Conservation (phyloP, 2,329 filamentous ascomycete genomes). For the Colletotrichum cuscutae region DNA sequence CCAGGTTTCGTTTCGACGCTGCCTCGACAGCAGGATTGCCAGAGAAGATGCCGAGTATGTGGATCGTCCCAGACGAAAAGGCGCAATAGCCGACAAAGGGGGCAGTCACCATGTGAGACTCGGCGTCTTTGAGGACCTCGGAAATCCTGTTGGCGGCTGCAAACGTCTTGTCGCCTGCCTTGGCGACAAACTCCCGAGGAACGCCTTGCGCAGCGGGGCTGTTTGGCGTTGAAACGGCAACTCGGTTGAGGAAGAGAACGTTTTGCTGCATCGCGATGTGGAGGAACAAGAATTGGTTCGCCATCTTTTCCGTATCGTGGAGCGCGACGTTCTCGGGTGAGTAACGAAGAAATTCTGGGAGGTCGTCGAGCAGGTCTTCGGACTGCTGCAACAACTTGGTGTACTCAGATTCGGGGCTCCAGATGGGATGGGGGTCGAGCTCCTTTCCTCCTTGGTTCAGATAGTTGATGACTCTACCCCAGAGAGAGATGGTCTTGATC, state of each 20-base stretch:
- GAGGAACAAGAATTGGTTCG: slow-evolving; percentile 91
- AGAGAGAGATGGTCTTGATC: slow-evolving; percentile 84
- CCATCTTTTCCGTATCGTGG: slow-evolving; percentile 85
- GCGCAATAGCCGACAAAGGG: slow-evolving; percentile 96
- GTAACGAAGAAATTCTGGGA: slow-evolving; percentile 80
- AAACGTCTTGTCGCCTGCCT: slow-evolving; percentile 80
- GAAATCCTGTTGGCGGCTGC: slow-evolving; percentile 90
- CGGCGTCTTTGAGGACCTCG: slow-evolving; percentile 81
- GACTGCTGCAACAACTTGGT: slow-evolving; percentile 75
- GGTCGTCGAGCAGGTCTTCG: slow-evolving; percentile 73
- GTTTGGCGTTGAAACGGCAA: slow-evolving; percentile 79
- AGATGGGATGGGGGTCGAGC: slow-evolving; percentile 80
- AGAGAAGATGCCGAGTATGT: slow-evolving; percentile 91
- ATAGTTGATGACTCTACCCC: slow-evolving; percentile 91
- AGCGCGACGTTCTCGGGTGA: slow-evolving; percentile 83
- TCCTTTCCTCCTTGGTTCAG: slow-evolving; percentile 91
- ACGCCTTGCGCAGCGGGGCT: slow-evolving; percentile 74
- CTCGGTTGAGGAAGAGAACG: slow-evolving; percentile 88
- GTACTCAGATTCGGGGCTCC: slow-evolving; percentile 84
- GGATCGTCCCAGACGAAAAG: slow-evolving; percentile 93
- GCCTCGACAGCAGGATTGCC: slow-evolving; percentile 81
- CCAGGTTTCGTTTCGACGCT: slow-evolving; percentile 83
- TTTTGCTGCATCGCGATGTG: slow-evolving; percentile 93
- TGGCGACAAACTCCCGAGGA: slow-evolving; percentile 80
- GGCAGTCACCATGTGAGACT: slow-evolving; percentile 83